These are phyloP conservation scores for Citrus australasica DNA, from an alignment of 345 rosid species.

Conservation along the genomic window DNA sequence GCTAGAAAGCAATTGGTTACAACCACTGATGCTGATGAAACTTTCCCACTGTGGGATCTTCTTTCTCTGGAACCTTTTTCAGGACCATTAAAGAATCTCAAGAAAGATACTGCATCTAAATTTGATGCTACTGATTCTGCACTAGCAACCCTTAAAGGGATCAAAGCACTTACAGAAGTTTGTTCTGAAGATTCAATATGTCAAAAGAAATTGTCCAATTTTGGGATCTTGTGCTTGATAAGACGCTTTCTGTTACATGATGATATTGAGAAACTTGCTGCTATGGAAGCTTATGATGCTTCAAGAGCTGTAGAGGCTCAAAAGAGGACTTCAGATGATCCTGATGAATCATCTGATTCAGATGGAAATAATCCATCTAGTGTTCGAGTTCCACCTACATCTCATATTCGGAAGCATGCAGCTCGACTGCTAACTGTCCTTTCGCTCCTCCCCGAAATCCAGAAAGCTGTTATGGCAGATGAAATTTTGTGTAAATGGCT, in stretches of 20 bases:
- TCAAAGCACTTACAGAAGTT: slow-evolving; percentile 79
- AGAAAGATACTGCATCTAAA: slow-evolving; percentile 62
- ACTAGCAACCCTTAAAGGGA: slow-evolving; percentile 75
- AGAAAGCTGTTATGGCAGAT: slow-evolving; percentile 65
- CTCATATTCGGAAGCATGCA: slow-evolving; percentile 90
- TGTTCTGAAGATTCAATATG: slow-evolving; percentile 66
- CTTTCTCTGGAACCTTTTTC: slow-evolving; percentile 84
- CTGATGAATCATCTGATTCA: slow-evolving; percentile 41
- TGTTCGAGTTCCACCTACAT: slow-evolving; percentile 83
- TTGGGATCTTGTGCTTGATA: slow-evolving; percentile 78
- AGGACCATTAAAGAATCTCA: slow-evolving; percentile 56
- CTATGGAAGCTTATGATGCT: slow-evolving; percentile 89
- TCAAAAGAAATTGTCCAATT: slow-evolving; percentile 61
- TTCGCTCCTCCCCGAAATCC: slow-evolving; percentile 75
- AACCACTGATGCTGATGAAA: slow-evolving; percentile 43
- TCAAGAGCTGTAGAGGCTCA: slow-evolving; percentile 63
- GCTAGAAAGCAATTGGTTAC: slow-evolving; percentile 58
- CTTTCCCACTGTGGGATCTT: slow-evolving; percentile 72
- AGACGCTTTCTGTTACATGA: slow-evolving; percentile 76
- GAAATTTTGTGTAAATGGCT: slow-evolving; percentile 85
- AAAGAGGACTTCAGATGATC: slow-evolving; percentile 40
- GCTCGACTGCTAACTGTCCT: slow-evolving; percentile 81
- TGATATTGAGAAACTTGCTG: slow-evolving; percentile 93
- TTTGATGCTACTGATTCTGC: slow-evolving; percentile 87
- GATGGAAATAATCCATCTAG: slow-evolving; percentile 48